A percentile compares a stretch with the other conserved stretches of the same genome.
Conservation (phyloP, 2,329 filamentous ascomycete species). For the Leptographium flavum region DNA sequence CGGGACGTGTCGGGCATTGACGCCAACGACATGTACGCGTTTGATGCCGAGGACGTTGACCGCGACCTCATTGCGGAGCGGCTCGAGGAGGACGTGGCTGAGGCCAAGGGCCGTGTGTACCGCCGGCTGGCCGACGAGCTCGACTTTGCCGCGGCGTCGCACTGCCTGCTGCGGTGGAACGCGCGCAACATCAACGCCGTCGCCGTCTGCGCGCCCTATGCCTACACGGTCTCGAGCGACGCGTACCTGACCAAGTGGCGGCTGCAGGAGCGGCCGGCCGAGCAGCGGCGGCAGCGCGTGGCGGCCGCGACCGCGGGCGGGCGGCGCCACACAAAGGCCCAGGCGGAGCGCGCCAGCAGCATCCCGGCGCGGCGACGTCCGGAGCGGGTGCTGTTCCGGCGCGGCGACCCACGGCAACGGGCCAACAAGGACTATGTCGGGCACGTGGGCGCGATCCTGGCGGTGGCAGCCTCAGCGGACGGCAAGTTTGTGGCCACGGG, state of each 20-base stretch:
- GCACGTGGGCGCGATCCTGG: constrained; percentile 67
- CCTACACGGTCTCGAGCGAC: constrained; percentile 84
- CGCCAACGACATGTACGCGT: constrained; percentile 55
- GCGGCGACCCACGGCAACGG: constrained; percentile 44
- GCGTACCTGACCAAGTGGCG: constrained; percentile 79
- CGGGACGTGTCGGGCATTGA: constrained; percentile 53
- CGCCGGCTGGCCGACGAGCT: constrained; percentile 62
- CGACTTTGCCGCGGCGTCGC: constrained; percentile 50
- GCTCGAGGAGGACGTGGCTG: constrained; percentile 81
- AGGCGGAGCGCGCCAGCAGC: not conserved
- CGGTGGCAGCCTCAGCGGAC: constrained; percentile 74
- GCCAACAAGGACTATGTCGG: constrained; percentile 56
- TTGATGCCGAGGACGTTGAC: constrained; percentile 90
- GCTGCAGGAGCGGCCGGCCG: constrained; percentile 49
- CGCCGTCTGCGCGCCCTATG: constrained; percentile 63
- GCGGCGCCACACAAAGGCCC: too few relatives aligned
- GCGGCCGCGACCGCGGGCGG: constrained; percentile 14
- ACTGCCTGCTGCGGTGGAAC: constrained; percentile 66
- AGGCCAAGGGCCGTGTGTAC: constrained; percentile 82
- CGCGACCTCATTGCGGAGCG: constrained; percentile 81
- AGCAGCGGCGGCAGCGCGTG: constrained; percentile 44
- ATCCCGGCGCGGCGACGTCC: constrained; percentile 44
- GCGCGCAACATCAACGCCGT: constrained; percentile 66
- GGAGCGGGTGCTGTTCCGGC: constrained; percentile 46
- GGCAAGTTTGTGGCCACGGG: constrained; percentile 87